A percentile compares a stretch with the other conserved stretches of the same genome.
These are phyloP conservation scores for Lonicera japonica DNA, from an alignment of 129 eudicot species.

Conservation along the genomic window DNA sequence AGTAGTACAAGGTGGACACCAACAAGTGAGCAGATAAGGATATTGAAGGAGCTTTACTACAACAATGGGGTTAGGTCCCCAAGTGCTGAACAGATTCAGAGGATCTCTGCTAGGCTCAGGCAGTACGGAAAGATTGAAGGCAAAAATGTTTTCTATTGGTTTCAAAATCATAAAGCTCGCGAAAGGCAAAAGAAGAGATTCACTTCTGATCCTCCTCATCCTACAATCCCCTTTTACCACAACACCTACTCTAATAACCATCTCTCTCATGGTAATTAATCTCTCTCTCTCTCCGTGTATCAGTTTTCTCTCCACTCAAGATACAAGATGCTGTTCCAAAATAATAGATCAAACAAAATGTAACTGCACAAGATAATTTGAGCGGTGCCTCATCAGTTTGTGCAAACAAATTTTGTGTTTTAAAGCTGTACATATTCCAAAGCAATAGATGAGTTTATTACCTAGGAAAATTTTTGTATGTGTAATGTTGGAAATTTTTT, in stretches of 20 bases:
- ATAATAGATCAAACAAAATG: no score
- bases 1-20: slow-evolving; percentile 95
- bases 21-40: slow-evolving; percentile 89
- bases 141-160: slow-evolving; percentile 97
- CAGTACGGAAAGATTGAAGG: slow-evolving; percentile 97
- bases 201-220: slow-evolving; percentile 25
- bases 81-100: slow-evolving; percentile 83
- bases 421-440: no score
- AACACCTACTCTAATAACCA: slow-evolving; percentile 26
- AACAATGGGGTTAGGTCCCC: slow-evolving; percentile 93
- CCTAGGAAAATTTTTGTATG: no score
- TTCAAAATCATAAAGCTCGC: slow-evolving; percentile 95
- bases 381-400: no score
- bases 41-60: slow-evolving; percentile 91
- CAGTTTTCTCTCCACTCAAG: neutral
- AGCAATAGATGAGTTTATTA: no score
- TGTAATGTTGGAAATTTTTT: no score
- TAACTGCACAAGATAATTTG: no score
- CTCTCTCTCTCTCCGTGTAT: neutral
- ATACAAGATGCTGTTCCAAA: no score
- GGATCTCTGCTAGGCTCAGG: slow-evolving; percentile 71
- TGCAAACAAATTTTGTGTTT: no score
- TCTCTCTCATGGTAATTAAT: slow-evolving; percentile 9
- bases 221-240: slow-evolving; percentile 20
- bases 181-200: slow-evolving; percentile 91